Evolutionary conservation across 192 early-diverging fungal species (phyloP).

Genomic region (Gonapodya sp.): DNA sequence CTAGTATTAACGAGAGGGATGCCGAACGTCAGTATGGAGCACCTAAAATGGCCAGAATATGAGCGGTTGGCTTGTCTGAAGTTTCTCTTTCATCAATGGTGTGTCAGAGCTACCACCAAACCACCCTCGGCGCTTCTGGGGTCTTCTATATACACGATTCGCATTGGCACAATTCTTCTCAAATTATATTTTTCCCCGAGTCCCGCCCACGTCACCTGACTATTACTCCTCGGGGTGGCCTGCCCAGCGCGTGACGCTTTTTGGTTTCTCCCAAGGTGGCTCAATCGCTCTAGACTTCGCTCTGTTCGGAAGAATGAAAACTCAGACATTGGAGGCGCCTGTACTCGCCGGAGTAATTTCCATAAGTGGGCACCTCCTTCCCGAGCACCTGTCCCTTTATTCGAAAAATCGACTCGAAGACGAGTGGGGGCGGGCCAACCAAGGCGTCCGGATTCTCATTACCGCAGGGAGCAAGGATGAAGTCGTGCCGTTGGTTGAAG

Average conservation of each 20-base stretch:
- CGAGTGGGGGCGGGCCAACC: slow-evolving; percentile 18
- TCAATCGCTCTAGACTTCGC: slow-evolving; percentile 54
- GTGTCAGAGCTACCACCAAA: slow-evolving; percentile 26
- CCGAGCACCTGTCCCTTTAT: slow-evolving; percentile 20
- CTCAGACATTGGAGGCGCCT: not conserved
- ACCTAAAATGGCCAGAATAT: not conserved
- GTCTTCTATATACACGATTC: slow-evolving; percentile 32
- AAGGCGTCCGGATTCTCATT: slow-evolving; percentile 28
- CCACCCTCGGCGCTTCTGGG: slow-evolving; percentile 27
- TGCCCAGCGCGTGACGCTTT: slow-evolving; percentile 38
- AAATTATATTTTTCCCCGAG: slow-evolving; percentile 29
- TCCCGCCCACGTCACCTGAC: slow-evolving; percentile 5
- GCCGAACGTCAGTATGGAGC: slow-evolving; percentile 33
- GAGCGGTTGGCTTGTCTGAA: too few relatives aligned
- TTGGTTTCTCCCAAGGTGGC: slow-evolving; percentile 72
- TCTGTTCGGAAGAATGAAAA: slow-evolving; percentile 31
- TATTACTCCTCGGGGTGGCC: slow-evolving; percentile 19
- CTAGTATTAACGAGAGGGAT: slow-evolving; percentile 43
- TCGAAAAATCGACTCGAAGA: slow-evolving; percentile 14
- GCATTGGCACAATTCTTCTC: slow-evolving; percentile 33
- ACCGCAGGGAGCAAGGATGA: slow-evolving; percentile 53
- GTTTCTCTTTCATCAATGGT: too few relatives aligned
- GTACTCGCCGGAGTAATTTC: slow-evolving; percentile 47
- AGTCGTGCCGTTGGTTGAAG: slow-evolving; percentile 8
- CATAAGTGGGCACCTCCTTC: slow-evolving; percentile 46